Evolutionary conservation across 805 yeast genomes (phyloP), one percentile per base, ranked within the genome.

Genomic region (Kazachstania viticola): DNA sequence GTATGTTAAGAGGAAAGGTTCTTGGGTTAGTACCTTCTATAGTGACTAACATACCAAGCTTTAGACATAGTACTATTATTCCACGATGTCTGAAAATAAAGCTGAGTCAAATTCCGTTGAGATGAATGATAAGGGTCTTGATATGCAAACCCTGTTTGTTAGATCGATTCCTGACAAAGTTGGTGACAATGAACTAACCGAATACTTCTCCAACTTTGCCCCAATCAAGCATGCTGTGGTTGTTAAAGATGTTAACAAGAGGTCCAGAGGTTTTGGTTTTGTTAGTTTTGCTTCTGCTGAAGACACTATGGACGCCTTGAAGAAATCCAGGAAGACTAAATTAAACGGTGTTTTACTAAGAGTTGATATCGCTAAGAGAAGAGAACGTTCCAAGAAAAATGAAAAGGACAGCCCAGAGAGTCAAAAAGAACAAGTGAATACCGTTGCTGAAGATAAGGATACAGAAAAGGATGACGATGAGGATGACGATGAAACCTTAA

Each of bases 191-290:
- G 75, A 83, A 45, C 65, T 91, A 26, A 69, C 88, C 1, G 82
- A 80, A 44, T 85, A 69, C 56, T 91, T 91, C 51, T 79, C 97
- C 2, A 84, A 84, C 41, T 79, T 85, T 60, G 88, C 83, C 4
- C 98, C 98, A 5, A 93, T 88, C 9, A 85, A 79, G 58, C 98
- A 91, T 58, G 94, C 96, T 2, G 87, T 85, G 28, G 71, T 91
- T 26, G 97, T 91, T 13, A 79, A 66, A 25, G 95, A 87, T 50
- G 64, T 64, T 9, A 73, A 78, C 22, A 72, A 80, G 33, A 67
- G 78, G 28, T 83, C 95, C 3, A 71, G 87, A 54, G 97, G 98
- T 2, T 91, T 87, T 58, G 98, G 98, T 3, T 91, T 91, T 56
- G 98, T 85, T 12, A 78, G 94, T 23, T 91, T 91, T 56, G 73